Percentiles rank a stretch among this genome's conserved stretches.
Evolutionary conservation across 2,329 filamentous ascomycete species (phyloP).

Genomic region (Fonsecaea monophora): DNA sequence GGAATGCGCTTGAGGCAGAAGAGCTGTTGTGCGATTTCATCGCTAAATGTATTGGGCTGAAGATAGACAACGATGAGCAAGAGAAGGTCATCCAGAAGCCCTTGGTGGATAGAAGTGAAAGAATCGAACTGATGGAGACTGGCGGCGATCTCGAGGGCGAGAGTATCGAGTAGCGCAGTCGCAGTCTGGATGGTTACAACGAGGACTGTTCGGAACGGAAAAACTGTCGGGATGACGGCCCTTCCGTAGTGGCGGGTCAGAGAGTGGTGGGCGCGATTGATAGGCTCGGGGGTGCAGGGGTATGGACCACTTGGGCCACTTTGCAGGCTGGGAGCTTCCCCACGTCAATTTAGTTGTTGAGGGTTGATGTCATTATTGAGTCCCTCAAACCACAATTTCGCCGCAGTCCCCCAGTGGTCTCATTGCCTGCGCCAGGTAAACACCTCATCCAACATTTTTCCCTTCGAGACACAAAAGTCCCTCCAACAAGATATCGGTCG

Average conservation of each 20-base stretch:
- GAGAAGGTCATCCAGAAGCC: conserved; percentile 35
- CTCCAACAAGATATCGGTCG: background rate
- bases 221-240: conserved; percentile 23
- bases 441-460: conserved; percentile 28
- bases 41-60: conserved; percentile 39
- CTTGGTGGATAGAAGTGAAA: conserved; percentile 37
- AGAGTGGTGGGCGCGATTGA: background rate
- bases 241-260: background rate
- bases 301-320: too few species aligned
- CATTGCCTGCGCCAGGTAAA: conserved; percentile 8
- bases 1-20: conserved; percentile 48
- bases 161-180: conserved; percentile 28
- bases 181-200: background rate
- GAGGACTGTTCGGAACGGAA: conserved; percentile 17
- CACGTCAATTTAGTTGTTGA: conserved; percentile 12
- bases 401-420: conserved; percentile 6
- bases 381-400: conserved; percentile 19
- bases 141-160: conserved; percentile 49
- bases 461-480: conserved; percentile 8
- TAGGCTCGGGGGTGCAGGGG: background rate
- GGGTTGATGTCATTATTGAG: conserved; percentile 12
- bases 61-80: conserved; percentile 27
- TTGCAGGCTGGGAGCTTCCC: conserved; percentile 8
- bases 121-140: conserved; percentile 44
- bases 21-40: conserved; percentile 51